Percentiles rank a stretch among this genome's conserved stretches.
phyloP scores from a whole-genome alignment of 495 filamentous ascomycete species.

The Talaromyces trachyspermus region DNA sequence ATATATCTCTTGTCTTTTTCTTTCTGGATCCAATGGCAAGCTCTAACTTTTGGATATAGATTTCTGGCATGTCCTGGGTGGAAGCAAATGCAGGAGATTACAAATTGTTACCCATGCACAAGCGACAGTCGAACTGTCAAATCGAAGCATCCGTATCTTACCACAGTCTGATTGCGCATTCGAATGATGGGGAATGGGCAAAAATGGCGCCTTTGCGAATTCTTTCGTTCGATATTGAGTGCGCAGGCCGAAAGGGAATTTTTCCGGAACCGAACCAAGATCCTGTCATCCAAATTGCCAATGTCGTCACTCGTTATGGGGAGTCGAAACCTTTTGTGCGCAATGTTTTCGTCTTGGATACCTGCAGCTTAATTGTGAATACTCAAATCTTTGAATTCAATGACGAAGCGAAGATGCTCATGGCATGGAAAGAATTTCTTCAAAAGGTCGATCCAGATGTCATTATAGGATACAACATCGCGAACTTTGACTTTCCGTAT shows the following conservation, averaged over 20 bases:
- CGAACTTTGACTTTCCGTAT: slow-evolving; percentile 98
- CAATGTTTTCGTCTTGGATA: slow-evolving; percentile 92
- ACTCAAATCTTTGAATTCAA: slow-evolving; percentile 83
- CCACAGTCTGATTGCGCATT: slow-evolving; percentile 74
- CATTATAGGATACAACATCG: slow-evolving; percentile 98
- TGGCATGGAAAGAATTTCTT: slow-evolving; percentile 82
- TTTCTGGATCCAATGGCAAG: background rate
- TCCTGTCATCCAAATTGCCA: slow-evolving; percentile 97
- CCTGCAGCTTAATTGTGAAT: slow-evolving; percentile 85
- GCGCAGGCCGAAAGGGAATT: slow-evolving; percentile 92
- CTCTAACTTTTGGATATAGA: slow-evolving; percentile 30
- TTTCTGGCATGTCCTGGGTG: slow-evolving; percentile 96
- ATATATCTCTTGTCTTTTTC: background rate
- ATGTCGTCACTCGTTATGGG: slow-evolving; percentile 92
- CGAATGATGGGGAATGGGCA: slow-evolving; percentile 89
- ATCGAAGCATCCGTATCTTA: slow-evolving; percentile 86
- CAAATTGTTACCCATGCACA: slow-evolving; percentile 46
- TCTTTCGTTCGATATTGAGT: slow-evolving; percentile 97
- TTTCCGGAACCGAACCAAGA: slow-evolving; percentile 90
- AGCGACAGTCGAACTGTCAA: slow-evolving; percentile 84
- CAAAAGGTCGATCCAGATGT: slow-evolving; percentile 91
- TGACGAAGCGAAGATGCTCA: slow-evolving; percentile 77
- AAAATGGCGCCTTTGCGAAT: slow-evolving; percentile 96
- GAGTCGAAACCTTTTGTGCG: slow-evolving; percentile 92
- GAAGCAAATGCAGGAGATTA: slow-evolving; percentile 73